Evolutionary conservation across 768 basidiomycete genomes (phyloP).

Genomic region (Podaxis sp.): DNA sequence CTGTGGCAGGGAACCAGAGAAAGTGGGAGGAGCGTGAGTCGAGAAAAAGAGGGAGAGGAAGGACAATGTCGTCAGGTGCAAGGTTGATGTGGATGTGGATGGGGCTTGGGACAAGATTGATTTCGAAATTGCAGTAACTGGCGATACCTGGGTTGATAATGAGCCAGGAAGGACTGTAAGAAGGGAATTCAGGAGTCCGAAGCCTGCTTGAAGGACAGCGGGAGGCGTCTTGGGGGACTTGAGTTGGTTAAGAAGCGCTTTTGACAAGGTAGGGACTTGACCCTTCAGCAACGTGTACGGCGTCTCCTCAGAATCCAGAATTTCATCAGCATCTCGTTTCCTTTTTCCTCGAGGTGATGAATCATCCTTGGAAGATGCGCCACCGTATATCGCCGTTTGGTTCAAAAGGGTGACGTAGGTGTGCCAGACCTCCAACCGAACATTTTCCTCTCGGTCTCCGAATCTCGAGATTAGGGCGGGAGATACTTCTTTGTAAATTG

Average conservation of each 20-base stretch:
- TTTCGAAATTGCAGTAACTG: slow-evolving; percentile 64
- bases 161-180: slow-evolving; percentile 82
- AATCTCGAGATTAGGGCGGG: slow-evolving; percentile 90
- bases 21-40: slow-evolving; percentile 59
- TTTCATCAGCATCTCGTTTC: slow-evolving; percentile 71
- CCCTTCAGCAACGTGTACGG: slow-evolving; percentile 68
- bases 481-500: slow-evolving; percentile 82
- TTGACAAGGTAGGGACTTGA: slow-evolving; percentile 78
- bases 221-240: slow-evolving; percentile 77
- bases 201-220: slow-evolving; percentile 81
- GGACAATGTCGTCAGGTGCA: slow-evolving; percentile 81
- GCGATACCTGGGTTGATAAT: slow-evolving; percentile 63
- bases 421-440: slow-evolving; percentile 88
- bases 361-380: slow-evolving; percentile 49
- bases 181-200: slow-evolving; percentile 72
- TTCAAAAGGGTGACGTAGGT: slow-evolving; percentile 80
- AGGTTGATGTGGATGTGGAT: slow-evolving; percentile 72
- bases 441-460: slow-evolving; percentile 93
- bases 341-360: slow-evolving; percentile 59
- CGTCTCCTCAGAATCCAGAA: slow-evolving; percentile 72
- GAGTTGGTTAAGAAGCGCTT: slow-evolving; percentile 82
- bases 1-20: slow-evolving; percentile 54
- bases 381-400: slow-evolving; percentile 82
- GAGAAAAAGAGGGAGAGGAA: slow-evolving; percentile 87
- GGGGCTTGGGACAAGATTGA: slow-evolving; percentile 63